phyloP scores from a whole-genome alignment of 768 basidiomycete species.

The Russula dissimulans region DNA sequence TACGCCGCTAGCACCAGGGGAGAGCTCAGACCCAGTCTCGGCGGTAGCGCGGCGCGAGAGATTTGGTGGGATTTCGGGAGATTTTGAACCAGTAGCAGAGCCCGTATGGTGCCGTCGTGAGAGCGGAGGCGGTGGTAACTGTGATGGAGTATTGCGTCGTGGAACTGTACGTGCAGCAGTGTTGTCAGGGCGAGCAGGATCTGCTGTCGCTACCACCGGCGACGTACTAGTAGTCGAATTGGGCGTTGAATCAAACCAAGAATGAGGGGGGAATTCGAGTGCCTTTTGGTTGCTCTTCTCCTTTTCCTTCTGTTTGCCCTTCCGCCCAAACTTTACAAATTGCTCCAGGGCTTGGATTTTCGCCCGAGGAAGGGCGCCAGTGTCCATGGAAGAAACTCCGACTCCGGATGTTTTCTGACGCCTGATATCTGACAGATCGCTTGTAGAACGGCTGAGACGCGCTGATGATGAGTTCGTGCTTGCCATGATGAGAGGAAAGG shows the following conservation, averaged over 20 bases:
- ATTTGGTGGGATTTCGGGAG: not conserved
- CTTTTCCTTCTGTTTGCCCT: conserved; percentile 9
- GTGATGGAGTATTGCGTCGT: not conserved
- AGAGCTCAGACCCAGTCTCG: not conserved
- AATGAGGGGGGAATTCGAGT: conserved; percentile 18
- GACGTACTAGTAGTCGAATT: not conserved
- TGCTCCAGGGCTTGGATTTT: conserved; percentile 15
- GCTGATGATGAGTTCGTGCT: not conserved
- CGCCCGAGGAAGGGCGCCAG: conserved; percentile 1
- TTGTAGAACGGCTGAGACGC: conserved; percentile 6
- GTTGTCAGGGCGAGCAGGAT: not conserved
- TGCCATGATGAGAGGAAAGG: not conserved
- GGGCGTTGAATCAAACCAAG: conserved; percentile 7
- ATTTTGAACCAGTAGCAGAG: not conserved
- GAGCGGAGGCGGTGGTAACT: not conserved
- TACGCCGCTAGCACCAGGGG: not conserved
- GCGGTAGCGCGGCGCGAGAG: not conserved
- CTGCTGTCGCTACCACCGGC: not conserved
- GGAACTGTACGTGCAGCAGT: not conserved
- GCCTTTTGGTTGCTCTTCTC: not conserved
- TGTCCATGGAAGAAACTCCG: not conserved
- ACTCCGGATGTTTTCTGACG: not conserved
- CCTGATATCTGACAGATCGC: not conserved
- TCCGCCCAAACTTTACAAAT: conserved; percentile 18
- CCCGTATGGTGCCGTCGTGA: not conserved